These are phyloP conservation scores for Pleurotus platypus DNA, from an alignment of 768 basidiomycete genomes.

Conservation along the genomic window DNA sequence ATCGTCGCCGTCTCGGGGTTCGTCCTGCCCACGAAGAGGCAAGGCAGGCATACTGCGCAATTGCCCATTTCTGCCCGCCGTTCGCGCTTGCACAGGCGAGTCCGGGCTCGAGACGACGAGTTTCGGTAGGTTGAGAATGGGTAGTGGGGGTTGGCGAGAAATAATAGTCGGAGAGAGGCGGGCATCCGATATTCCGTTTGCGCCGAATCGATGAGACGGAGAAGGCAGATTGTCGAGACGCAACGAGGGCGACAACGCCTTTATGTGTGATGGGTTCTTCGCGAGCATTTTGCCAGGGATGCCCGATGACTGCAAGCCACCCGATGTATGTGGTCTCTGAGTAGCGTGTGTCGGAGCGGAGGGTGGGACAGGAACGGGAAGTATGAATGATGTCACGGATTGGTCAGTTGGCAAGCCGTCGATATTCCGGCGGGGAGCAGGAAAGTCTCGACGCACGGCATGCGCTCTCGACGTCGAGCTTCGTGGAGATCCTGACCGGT, in stretches of 20 bases:
- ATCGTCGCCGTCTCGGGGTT: conserved; percentile 28
- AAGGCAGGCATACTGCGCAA: conserved; percentile 56
- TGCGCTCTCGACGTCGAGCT: background rate
- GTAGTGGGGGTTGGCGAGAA: conserved; percentile 39
- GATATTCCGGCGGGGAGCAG: background rate
- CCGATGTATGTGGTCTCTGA: background rate
- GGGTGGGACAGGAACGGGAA: background rate
- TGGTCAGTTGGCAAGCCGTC: conserved; percentile 3
- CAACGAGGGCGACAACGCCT: background rate
- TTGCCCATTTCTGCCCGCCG: conserved; percentile 21
- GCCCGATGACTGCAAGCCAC: background rate
- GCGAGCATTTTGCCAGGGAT: conserved; percentile 1
- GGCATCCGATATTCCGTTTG: conserved; percentile 15
- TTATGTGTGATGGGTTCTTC: background rate
- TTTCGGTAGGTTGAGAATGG: conserved; percentile 47
- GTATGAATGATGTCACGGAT: conserved; percentile 6
- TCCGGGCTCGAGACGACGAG: conserved; percentile 27
- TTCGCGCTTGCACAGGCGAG: background rate
- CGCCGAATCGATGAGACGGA: conserved; percentile 12
- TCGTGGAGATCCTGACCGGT: conserved; percentile 4
- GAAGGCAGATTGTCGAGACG: conserved; percentile 2
- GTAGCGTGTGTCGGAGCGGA: background rate
- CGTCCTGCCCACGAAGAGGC: conserved; percentile 30
- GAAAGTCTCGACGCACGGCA: background rate
- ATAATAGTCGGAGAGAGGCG: conserved; percentile 44